Evolutionary conservation across 768 basidiomycete genomes (phyloP), one percentile per base, ranked within the genome.

Genomic region (Leucosporidium creatinivorum): DNA sequence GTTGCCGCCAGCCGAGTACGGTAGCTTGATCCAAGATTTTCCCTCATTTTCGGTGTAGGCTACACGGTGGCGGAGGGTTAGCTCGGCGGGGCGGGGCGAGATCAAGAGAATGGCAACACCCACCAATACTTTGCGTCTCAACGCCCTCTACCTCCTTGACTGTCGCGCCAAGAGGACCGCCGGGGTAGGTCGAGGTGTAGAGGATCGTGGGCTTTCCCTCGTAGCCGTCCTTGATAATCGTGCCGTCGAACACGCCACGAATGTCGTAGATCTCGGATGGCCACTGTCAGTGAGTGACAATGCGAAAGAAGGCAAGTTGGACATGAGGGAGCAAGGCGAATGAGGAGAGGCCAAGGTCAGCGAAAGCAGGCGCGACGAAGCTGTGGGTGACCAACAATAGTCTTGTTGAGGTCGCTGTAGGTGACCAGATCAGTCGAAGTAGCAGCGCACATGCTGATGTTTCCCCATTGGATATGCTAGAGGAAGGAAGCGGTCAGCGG

Each of bases 251-350:
- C 7, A 75, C 72, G 25, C 72, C 72, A 7, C 72, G 72, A 48
- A 73, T 73, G 51, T 73, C 73, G 67, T 73, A 73, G n/a, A 72
- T 50, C 30, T 66, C 33, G n/a, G 62, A 64, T n/a, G 73, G 73
- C 56, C 62, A 69, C 73, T 73, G 52, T 30, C 2, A n/a, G 28
- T 21, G 49, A 4, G 30, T 4, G 4, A 10, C 5, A 10, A 33
- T 4, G 33, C 5, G 39, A 15, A 44, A 15, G 3, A 44, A 13
- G 39, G 39, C 15, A 13, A 44, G 15, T 3, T 2, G 39, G 2
- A 44, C 33, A 13, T 8, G 39, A 44, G 15, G 15, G 39, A 44
- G 39, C 8, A 44, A 44, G 39, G 12, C 33, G 33, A 12, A 36
- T 5, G 33, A 12, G 12, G 33, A 36, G 12, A 36, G 33, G 15